phyloP scores from a whole-genome alignment of 2,329 filamentous ascomycete genomes.

The Penicillium sp. region DNA sequence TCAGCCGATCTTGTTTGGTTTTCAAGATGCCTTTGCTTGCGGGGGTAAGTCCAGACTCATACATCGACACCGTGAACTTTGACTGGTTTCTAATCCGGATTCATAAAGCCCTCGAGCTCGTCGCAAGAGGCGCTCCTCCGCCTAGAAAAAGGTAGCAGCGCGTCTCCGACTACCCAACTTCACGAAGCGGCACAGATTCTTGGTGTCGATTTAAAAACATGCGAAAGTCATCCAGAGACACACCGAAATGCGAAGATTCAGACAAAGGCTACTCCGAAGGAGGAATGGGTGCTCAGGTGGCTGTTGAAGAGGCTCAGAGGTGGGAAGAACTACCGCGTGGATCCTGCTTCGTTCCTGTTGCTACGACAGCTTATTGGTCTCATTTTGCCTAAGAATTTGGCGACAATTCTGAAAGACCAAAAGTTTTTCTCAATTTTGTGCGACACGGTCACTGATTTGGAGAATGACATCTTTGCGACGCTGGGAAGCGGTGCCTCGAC shows the following conservation, averaged over 20 bases:
- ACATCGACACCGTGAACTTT: background rate
- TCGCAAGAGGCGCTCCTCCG: constrained; percentile 48
- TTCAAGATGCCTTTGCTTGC: constrained; percentile 37
- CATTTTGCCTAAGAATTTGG: constrained; percentile 69
- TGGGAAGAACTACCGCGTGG: constrained; percentile 45
- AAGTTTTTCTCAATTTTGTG: constrained; percentile 68
- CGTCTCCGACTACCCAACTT: constrained; percentile 41
- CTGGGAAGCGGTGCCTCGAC: constrained; percentile 26
- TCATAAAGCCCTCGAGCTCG: constrained; percentile 37
- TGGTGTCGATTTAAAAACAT: constrained; percentile 39
- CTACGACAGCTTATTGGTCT: constrained; percentile 66
- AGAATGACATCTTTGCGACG: constrained; percentile 32
- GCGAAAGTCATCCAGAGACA: constrained; percentile 34
- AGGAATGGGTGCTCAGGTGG: constrained; percentile 70
- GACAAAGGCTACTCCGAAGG: constrained; percentile 47
- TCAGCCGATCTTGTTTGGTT: constrained; percentile 20
- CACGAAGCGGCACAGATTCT: constrained; percentile 47
- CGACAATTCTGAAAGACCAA: constrained; percentile 69
- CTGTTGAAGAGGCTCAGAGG: constrained; percentile 61
- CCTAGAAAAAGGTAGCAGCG: constrained; percentile 47
- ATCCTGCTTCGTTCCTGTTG: constrained; percentile 53
- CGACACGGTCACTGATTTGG: constrained; percentile 62
- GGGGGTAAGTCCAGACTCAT: constrained; percentile 34
- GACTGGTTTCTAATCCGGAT: constrained; percentile 12
- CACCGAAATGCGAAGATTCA: constrained; percentile 25